Evolutionary conservation across 768 basidiomycete genomes (phyloP), one percentile per base, ranked within the genome.

Genomic region (Boletus vinaceobasis): DNA sequence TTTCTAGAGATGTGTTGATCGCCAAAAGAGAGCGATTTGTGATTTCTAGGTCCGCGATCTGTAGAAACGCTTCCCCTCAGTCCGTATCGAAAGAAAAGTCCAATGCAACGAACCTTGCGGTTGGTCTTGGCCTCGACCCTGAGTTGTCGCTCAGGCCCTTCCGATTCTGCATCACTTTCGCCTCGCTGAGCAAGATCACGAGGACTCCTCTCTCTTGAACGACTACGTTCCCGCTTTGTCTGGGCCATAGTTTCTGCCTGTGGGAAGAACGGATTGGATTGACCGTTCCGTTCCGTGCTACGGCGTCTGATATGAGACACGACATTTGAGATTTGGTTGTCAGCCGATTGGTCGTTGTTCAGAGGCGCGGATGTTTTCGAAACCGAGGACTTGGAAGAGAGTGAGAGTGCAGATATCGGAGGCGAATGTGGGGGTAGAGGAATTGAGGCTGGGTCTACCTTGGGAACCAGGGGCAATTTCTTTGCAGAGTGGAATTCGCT

Each of bases 21-120:
- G 84, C 83, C 43, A 95, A 77, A 17, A 96, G 78, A 1, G 93
- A 96, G 33, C 82, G 79, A 69, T 93, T 95, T 7, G 90, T 87
- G 64, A 96, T 96, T 71, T 95, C 90, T 11, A 96, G 77, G 73
- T 96, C 93, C 13, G 88, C 90, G 54, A 96, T 95, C 93, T 96
- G 55, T 17, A 53, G 23, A 39, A 48, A 57, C 15, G n/a, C 14
- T 36, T 42, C 38, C 13, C 13, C 23, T 62, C 33, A 57, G 50
- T 29, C 49, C 32, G 19, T 42, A 29, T 35, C 21, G 14, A 35
- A 36, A 27, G 46, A 29, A 47, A 0, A 39, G 19, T 8, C 31
- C 44, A 38, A 27, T 32, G 37, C 17, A 45, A 64, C 70, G 31
- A 57, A 91, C 90, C 85, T 93, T 93, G 54, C 90, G 83, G 68